phyloP scores from a whole-genome alignment of 2,329 filamentous ascomycete genomes.

The Didymellaceae sp. region DNA sequence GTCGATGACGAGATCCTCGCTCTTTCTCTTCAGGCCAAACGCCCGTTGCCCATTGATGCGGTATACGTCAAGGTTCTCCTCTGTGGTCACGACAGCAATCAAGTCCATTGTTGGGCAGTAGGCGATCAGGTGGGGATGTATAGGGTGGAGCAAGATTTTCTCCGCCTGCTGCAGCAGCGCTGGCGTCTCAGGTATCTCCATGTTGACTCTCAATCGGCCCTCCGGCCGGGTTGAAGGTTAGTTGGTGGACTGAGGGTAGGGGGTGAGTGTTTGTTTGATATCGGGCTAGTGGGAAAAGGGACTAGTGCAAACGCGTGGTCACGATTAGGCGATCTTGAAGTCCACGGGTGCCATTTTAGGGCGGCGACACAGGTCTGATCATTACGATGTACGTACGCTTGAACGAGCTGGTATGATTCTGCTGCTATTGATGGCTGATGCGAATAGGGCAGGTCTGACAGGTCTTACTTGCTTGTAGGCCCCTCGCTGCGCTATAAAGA shows the following conservation, averaged over 20 bases:
- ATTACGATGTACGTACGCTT: too few relatives aligned
- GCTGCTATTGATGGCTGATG: too few relatives aligned
- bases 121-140: conserved; percentile 66
- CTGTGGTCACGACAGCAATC: conserved; percentile 72
- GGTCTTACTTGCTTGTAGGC: too few relatives aligned
- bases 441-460: too few relatives aligned
- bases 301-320: conserved; percentile 14
- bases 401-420: too few relatives aligned
- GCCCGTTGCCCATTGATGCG: conserved; percentile 77
- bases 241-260: neutral
- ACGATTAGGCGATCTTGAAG: too few relatives aligned
- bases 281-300: conserved; percentile 1
- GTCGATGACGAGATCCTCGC: conserved; percentile 42
- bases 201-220: conserved; percentile 1
- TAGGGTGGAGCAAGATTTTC: conserved; percentile 53
- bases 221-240: neutral
- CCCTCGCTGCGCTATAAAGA: too few relatives aligned
- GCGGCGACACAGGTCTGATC: too few relatives aligned
- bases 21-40: conserved; percentile 59
- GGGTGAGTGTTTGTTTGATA: conserved; percentile 5
- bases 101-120: conserved; percentile 89
- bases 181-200: conserved; percentile 11
- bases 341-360: too few relatives aligned
- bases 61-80: conserved; percentile 75
- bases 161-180: conserved; percentile 49